A percentile compares a stretch with the other conserved stretches of the same genome.
Evolutionary conservation across 768 basidiomycete species (phyloP).

Genomic region (Amanita rubescens): DNA sequence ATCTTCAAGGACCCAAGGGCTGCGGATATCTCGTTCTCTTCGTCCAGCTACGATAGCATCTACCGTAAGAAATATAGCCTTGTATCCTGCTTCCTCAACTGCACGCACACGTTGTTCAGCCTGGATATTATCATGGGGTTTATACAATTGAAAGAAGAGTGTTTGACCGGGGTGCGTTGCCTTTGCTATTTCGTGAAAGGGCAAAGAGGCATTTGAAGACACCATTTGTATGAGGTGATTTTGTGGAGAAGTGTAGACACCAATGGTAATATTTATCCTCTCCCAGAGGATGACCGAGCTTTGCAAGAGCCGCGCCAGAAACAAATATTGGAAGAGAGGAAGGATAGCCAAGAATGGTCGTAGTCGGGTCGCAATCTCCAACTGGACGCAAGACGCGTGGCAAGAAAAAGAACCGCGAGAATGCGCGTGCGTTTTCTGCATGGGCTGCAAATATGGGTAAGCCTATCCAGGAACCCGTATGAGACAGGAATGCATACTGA

Average conservation of each 20-base stretch:
- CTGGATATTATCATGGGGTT: conserved; percentile 57
- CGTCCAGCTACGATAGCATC: conserved; percentile 83
- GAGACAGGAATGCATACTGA: conserved; percentile 39
- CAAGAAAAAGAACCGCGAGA: conserved; percentile 79
- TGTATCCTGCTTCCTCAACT: conserved; percentile 69
- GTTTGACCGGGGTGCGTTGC: conserved; percentile 49
- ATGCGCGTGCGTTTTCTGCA: conserved; percentile 71
- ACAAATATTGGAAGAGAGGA: conserved; percentile 78
- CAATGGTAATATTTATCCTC: conserved; percentile 73
- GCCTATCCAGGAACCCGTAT: conserved; percentile 8
- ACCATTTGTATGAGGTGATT: conserved; percentile 81
- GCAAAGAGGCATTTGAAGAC: conserved; percentile 69
- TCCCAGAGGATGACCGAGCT: conserved; percentile 80
- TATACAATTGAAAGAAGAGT: conserved; percentile 83
- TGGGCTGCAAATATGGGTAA: conserved; percentile 34
- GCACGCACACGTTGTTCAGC: conserved; percentile 68
- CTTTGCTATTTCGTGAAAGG: conserved; percentile 53
- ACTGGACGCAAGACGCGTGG: conserved; percentile 73
- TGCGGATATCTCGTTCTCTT: conserved; percentile 66
- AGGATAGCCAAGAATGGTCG: conserved; percentile 63
- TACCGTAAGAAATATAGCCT: conserved; percentile 87
- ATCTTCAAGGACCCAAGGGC: conserved; percentile 51
- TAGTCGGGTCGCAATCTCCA: conserved; percentile 58
- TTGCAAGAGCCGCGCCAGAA: conserved; percentile 77
- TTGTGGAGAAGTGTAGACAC: conserved; percentile 40